Base-by-base conservation (phyloP, 257 asterid genomes). In the Ehretia macrophylla region DNA sequence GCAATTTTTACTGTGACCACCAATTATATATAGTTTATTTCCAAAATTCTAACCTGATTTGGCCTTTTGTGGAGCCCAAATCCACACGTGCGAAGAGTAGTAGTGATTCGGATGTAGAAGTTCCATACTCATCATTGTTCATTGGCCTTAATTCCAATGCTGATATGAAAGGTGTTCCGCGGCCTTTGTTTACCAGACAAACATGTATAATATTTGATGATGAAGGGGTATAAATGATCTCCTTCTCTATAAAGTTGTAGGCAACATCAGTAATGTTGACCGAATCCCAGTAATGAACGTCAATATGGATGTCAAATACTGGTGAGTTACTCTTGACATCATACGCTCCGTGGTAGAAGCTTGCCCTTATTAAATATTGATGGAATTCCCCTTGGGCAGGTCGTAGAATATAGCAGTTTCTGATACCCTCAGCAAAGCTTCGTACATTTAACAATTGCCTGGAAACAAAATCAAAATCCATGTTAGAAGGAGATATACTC, bases 321-420 rank as follows among this genome's bases (percentile, higher is more conserved):
- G 83, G 83, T 5, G 11, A 17, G 22, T 21, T 57, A 37, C 57
- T 71, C 32, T 44, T 42, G 13, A 12, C 38, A 32, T 75, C 82
- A n/a, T 75, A 72, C 53, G 72, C 61, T 18, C 79, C 81, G 4
- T 79, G 71, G 60, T 61, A 8, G 35, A 79, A 75, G 0, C 17
- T 69, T 5, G 72, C 82, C 40, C 79, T 72, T 1, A 79, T 58
- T 44, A 73, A 21, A 23, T 56, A 55, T 16, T 46, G 64, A 27
- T 52, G 52, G 1, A 53, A 75, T 38, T 48, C 65, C 12, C 55
- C 64, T 14, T 48, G 32, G 4, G 45, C 46, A 0, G 71, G n/a
- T n/a, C n/a, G n/a, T n/a, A n/a, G n/a, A n/a, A n/a, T n/a, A n/a
- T n/a, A n/a, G n/a, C n/a, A n/a, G 45, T 64, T 71, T 59, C 81